Percentiles rank a stretch among this genome's conserved stretches.
phyloP scores from a whole-genome alignment of 2,329 filamentous ascomycete species.

The Sporothrix pseudoabietina region DNA sequence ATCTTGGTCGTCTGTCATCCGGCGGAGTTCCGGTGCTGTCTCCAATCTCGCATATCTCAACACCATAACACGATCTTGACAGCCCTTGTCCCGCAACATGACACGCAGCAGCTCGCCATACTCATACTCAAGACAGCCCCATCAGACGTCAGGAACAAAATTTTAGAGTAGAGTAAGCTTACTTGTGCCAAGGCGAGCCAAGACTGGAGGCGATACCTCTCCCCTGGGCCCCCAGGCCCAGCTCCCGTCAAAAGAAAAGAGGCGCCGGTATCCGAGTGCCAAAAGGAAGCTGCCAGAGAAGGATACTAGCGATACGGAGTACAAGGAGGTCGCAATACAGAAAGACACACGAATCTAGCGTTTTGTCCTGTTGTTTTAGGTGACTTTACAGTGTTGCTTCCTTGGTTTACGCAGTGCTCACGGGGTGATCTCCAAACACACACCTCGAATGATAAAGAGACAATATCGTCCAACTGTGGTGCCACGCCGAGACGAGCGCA shows the following conservation, averaged over 20 bases:
- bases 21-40: background rate
- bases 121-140: background rate
- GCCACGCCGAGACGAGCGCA: constrained; percentile 9
- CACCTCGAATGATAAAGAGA: constrained; percentile 18
- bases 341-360: background rate
- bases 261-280: background rate
- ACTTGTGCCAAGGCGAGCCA: constrained; percentile 16
- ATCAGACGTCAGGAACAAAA: background rate
- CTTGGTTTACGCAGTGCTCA: background rate
- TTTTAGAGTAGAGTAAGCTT: constrained; percentile 23
- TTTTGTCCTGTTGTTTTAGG: background rate
- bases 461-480: constrained; percentile 26
- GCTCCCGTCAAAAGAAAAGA: background rate
- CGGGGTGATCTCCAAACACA: constrained; percentile 27
- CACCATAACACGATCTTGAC: constrained; percentile 15
- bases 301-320: background rate
- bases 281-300: background rate
- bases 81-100: background rate
- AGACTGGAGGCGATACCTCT: background rate
- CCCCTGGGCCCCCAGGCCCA: constrained; percentile 6
- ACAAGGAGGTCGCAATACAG: background rate
- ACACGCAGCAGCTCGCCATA: background rate
- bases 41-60: background rate
- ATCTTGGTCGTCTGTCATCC: background rate
- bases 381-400: background rate